Percentiles rank a stretch among this genome's conserved stretches.
Conservation (phyloP, 306 rosid genomes). For the Glycine soja region DNA sequence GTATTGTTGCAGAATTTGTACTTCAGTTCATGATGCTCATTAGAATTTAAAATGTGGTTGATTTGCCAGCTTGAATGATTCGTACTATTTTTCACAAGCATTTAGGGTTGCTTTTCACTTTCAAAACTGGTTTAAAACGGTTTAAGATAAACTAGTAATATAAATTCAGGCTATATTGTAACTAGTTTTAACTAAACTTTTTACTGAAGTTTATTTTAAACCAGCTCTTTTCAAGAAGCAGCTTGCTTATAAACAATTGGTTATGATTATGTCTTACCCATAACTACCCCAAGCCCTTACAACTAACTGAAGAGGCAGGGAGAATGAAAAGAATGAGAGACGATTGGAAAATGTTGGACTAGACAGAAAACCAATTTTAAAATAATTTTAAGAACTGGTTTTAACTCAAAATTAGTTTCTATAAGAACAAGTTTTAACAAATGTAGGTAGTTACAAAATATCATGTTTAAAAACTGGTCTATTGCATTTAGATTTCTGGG, state of each 20-base stretch:
- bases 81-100: neutral
- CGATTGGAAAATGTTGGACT: neutral
- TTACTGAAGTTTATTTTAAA: neutral
- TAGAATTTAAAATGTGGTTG: slow-evolving; percentile 13
- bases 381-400: too few species aligned
- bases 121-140: neutral
- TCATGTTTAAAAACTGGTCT: too few species aligned
- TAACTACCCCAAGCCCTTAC: neutral
- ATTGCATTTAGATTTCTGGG: too few species aligned
- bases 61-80: slow-evolving; percentile 21
- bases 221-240: neutral
- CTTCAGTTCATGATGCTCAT: slow-evolving; percentile 12
- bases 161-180: neutral
- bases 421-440: too few species aligned
- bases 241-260: neutral
- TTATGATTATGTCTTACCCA: neutral
- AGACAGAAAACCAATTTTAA: neutral
- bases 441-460: too few species aligned
- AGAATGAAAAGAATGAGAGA: neutral
- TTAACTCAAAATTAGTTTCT: too few species aligned
- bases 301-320: neutral
- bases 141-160: neutral
- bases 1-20: slow-evolving; percentile 31
- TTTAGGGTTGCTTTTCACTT: neutral
- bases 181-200: neutral